Evolutionary conservation across 306 rosid species (phyloP), one percentile per base, ranked within the genome.

Genomic region (Trifolium subterraneum): DNA sequence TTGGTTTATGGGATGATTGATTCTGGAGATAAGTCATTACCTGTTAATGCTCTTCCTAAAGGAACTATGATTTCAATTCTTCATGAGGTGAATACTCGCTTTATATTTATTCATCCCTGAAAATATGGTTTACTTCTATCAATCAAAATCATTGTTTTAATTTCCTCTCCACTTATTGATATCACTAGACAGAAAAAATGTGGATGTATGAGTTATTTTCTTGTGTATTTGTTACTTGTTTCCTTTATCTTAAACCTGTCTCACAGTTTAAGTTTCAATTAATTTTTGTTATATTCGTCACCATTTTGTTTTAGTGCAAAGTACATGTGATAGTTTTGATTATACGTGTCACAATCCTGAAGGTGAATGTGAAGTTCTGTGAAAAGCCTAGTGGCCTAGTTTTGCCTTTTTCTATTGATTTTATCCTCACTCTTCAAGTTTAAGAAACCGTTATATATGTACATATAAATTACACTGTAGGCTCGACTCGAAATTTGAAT

Each of bases 31-130:
- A 86, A 82, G 77, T 52, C 84, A 38, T 72, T 84, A 58, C 84
- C 83, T 5, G 92, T 89, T 65, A 91, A 85, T 77, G 94, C 97
- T 70, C 98, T 94, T 84, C 98, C 97, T 64, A 94, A 94, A 87
- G 98, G 98, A 86, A 94, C 98, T 14, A 93, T 93, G 98, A 86
- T 91, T 79, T 89, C 98, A 65, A 83, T 93, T 85, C 90, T 93
- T 39, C 98, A 91, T 13, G 98, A 93, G 97, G 98, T 93, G 52
- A 83, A 84, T 80, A 58, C 39, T 80, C 71, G 45, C 78, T 56
- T 73, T 52, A 16, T 64, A 39, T 74, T 42, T 68, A 10, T 59
- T 8, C 50, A 45, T 72, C 27, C 62, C 39, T 63, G 68, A 76
- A 25, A 59, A 47, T 67, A 72, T 68, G 56, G 61, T 72, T 68